Evolutionary conservation across 345 rosid genomes (phyloP).

Genomic region (Angophora floribunda): DNA sequence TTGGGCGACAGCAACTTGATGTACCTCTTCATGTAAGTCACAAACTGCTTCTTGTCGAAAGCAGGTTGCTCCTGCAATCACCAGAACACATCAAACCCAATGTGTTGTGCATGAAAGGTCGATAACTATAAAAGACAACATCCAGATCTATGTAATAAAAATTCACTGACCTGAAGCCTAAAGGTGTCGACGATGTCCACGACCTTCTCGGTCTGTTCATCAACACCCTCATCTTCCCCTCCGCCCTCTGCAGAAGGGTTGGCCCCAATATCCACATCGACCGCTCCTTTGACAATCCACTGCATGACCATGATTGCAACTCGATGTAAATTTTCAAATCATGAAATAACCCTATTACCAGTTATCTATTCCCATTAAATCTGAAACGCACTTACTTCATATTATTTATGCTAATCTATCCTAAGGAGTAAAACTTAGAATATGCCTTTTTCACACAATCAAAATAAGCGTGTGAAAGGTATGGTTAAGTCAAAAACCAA

Average conservation of each 20-base stretch:
- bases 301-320: not conserved
- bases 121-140: not conserved
- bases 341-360: not conserved
- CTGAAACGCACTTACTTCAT: not conserved
- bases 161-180: constrained; percentile 75
- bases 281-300: constrained; percentile 84
- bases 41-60: constrained; percentile 80
- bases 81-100: not conserved
- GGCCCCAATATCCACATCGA: constrained; percentile 91
- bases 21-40: constrained; percentile 50
- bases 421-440: not conserved
- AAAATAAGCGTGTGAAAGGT: not conserved
- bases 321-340: not conserved
- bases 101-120: not conserved
- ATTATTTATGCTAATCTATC: not conserved
- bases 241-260: constrained; percentile 94
- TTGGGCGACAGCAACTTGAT: constrained; percentile 65
- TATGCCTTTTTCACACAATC: not conserved
- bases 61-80: constrained; percentile 82
- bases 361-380: not conserved
- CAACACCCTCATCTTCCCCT: constrained; percentile 82
- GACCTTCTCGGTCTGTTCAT: constrained; percentile 70
- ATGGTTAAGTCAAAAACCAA: not conserved
- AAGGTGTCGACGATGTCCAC: constrained; percentile 96
- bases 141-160: not conserved